Conservation (phyloP, 2,329 filamentous ascomycete genomes). For the Diaporthe amygdali region DNA sequence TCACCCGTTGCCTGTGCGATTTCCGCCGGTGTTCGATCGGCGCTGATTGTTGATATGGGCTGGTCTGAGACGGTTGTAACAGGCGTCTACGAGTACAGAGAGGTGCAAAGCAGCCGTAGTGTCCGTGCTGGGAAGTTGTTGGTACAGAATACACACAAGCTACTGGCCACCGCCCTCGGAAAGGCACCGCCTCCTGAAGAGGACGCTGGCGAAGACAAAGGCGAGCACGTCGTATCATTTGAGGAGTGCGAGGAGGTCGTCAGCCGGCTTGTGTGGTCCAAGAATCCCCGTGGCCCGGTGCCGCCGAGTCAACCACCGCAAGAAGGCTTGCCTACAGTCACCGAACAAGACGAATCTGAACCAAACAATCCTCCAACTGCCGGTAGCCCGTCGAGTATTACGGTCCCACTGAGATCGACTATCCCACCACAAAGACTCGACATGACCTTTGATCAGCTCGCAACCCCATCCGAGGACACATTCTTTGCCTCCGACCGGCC, state of each 20-base stretch:
- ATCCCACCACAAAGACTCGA: constrained; percentile 59
- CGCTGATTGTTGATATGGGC: constrained; percentile 85
- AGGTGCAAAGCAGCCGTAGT: constrained; percentile 73
- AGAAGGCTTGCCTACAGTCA: constrained; percentile 54
- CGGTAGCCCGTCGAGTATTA: constrained; percentile 36
- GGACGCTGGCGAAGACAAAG: constrained; percentile 32
- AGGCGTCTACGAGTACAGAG: constrained; percentile 87
- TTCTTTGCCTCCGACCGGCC: constrained; percentile 68
- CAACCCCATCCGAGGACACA: constrained; percentile 75
- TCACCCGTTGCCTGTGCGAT: constrained; percentile 75
- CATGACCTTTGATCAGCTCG: constrained; percentile 72
- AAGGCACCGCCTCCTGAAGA: constrained; percentile 27
- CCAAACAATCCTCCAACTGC: constrained; percentile 27
- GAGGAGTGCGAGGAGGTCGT: constrained; percentile 83
- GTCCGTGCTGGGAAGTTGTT: constrained; percentile 77
- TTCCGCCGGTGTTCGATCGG: constrained; percentile 84
- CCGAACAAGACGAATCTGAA: constrained; percentile 62
- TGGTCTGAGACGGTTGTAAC: constrained; percentile 91
- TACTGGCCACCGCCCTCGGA: constrained; percentile 56
- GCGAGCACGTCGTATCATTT: constrained; percentile 61
- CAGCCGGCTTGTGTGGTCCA: constrained; percentile 80
- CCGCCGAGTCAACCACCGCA: constrained; percentile 21
- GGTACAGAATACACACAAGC: constrained; percentile 69
- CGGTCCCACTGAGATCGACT: constrained; percentile 53
- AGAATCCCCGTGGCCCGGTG: constrained; percentile 35